Conservation (phyloP, 148 eudicot genomes). For the Arbutus unedo region DNA sequence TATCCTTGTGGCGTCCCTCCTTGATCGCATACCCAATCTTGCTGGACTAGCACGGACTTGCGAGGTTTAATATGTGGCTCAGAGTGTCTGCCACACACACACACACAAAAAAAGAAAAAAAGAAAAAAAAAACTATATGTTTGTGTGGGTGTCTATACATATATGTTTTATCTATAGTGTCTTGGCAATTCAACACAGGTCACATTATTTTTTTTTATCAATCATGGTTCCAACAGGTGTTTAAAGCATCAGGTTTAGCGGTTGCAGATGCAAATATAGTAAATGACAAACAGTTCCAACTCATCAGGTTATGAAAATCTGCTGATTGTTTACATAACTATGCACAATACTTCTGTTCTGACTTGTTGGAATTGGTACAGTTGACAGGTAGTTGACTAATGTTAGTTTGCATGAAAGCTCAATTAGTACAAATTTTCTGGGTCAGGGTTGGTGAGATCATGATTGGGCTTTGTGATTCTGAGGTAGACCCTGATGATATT, state of each 20-base stretch:
- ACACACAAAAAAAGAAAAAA: too few relatives aligned
- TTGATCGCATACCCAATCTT: constrained; percentile 98
- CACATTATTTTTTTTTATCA: constrained; percentile 4
- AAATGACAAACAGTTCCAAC: constrained; percentile 91
- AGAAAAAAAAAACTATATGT: background rate
- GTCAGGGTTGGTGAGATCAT: background rate
- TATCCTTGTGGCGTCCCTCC: constrained; percentile 78
- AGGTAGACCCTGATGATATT: background rate
- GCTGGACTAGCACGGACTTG: constrained; percentile 98
- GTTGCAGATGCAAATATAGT: constrained; percentile 67
- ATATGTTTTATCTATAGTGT: background rate
- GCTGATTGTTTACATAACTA: background rate
- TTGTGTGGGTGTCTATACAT: background rate
- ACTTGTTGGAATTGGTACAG: background rate
- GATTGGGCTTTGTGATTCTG: background rate
- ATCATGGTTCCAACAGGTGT: constrained; percentile 53
- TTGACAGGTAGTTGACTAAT: constrained; percentile 7
- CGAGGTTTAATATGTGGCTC: constrained; percentile 49
- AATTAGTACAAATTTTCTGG: too few relatives aligned
- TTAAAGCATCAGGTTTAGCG: constrained; percentile 76
- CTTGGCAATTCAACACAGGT: background rate
- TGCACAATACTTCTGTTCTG: background rate
- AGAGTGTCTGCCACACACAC: background rate
- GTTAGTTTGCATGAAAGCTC: constrained; percentile 12
- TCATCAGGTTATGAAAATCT: constrained; percentile 62